phyloP scores from a whole-genome alignment of 805 yeast genomes.

The Kuraishia piskuri region DNA sequence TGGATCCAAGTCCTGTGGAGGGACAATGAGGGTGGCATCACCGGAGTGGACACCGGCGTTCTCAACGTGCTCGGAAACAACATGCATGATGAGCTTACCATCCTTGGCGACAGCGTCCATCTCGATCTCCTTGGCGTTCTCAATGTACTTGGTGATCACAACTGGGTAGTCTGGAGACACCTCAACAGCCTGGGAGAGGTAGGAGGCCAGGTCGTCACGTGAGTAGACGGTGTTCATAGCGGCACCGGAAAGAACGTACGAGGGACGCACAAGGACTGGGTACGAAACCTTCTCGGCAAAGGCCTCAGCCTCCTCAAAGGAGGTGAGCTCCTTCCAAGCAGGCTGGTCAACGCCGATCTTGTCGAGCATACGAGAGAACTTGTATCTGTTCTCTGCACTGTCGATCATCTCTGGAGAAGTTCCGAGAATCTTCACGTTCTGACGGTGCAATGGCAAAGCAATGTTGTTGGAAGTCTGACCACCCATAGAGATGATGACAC shows the following conservation, averaged over 20 bases:
- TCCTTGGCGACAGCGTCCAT: slow-evolving; percentile 97
- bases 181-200: slow-evolving; percentile 89
- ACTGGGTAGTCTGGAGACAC: slow-evolving; percentile 98
- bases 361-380: slow-evolving; percentile 95
- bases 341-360: slow-evolving; percentile 97
- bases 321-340: slow-evolving; percentile 96
- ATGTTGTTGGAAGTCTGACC: slow-evolving; percentile 98
- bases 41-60: slow-evolving; percentile 99
- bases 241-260: slow-evolving; percentile 96
- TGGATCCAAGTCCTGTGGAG: slow-evolving; percentile 90
- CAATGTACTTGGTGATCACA: slow-evolving; percentile 93
- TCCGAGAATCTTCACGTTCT: slow-evolving; percentile 91
- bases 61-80: slow-evolving; percentile 96
- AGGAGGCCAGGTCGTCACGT: slow-evolving; percentile 76
- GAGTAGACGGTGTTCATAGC: slow-evolving; percentile 98
- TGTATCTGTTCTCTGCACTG: slow-evolving; percentile 95
- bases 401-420: slow-evolving; percentile 98
- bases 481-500: slow-evolving; percentile 97
- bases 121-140: slow-evolving; percentile 95
- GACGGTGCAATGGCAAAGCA: slow-evolving; percentile 87
- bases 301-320: slow-evolving; percentile 83
- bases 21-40: slow-evolving; percentile 95
- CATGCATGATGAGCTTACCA: slow-evolving; percentile 94
- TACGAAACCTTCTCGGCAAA: slow-evolving; percentile 87
- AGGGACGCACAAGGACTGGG: slow-evolving; percentile 96